phyloP scores from a whole-genome alignment of 495 filamentous ascomycete species.

The Aspergillus haitiensis region DNA sequence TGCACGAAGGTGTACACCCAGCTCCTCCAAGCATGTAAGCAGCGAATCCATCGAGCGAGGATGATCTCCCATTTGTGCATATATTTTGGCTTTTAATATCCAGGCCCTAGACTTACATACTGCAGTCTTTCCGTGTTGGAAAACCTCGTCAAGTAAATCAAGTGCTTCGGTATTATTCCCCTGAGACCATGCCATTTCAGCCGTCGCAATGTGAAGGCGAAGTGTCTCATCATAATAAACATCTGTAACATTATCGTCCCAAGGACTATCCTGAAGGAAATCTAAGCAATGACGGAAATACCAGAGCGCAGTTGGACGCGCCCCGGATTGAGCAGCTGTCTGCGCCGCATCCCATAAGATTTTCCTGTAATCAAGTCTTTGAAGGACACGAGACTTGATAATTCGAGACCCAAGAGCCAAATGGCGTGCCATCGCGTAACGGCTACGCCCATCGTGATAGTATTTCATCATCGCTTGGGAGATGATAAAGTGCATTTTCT shows the following conservation, averaged over 20 bases:
- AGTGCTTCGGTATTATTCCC: slow-evolving; percentile 64
- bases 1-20: slow-evolving; percentile 64
- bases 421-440: slow-evolving; percentile 73
- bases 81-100: slow-evolving; percentile 75
- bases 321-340: slow-evolving; percentile 74
- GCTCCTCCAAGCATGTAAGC: slow-evolving; percentile 63
- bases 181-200: slow-evolving; percentile 81
- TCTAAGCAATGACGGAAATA: slow-evolving; percentile 73
- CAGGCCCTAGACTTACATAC: slow-evolving; percentile 77
- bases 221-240: slow-evolving; percentile 84
- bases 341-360: slow-evolving; percentile 75
- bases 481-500: slow-evolving; percentile 86
- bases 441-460: slow-evolving; percentile 55
- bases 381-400: slow-evolving; percentile 61
- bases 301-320: slow-evolving; percentile 71
- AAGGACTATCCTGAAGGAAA: slow-evolving; percentile 76
- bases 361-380: slow-evolving; percentile 65
- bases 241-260: slow-evolving; percentile 69
- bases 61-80: slow-evolving; percentile 69
- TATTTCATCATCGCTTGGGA: slow-evolving; percentile 76
- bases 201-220: slow-evolving; percentile 67
- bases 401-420: slow-evolving; percentile 71
- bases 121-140: slow-evolving; percentile 61
- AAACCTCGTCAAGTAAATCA: slow-evolving; percentile 61
- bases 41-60: slow-evolving; percentile 65